phyloP scores from a whole-genome alignment of 2,329 filamentous ascomycete genomes.

The Diaporthe amygdali region DNA sequence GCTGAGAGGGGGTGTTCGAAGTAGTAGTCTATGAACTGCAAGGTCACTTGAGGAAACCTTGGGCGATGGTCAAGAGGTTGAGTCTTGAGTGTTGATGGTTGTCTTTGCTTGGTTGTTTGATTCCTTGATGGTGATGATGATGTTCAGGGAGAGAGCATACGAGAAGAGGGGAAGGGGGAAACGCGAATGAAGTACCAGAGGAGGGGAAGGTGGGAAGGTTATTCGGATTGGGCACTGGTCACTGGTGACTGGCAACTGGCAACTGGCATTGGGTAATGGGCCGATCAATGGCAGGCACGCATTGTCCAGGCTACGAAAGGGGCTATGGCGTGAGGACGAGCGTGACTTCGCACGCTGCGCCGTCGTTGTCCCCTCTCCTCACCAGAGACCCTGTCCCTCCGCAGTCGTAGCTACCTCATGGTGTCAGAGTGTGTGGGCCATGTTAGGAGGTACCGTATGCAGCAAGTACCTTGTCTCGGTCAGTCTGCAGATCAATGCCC shows the following conservation, averaged over 20 bases:
- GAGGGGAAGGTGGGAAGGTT: slow-evolving; percentile 24
- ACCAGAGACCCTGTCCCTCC: neutral
- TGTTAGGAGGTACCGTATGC: neutral
- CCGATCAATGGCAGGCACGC: slow-evolving; percentile 18
- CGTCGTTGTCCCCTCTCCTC: neutral
- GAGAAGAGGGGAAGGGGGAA: slow-evolving; percentile 21
- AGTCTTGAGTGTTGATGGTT: neutral
- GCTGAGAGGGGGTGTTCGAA: neutral
- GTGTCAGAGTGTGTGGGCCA: neutral
- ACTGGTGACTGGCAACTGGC: neutral
- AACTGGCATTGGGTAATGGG: slow-evolving; percentile 5
- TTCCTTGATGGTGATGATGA: neutral
- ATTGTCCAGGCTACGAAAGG: slow-evolving; percentile 18
- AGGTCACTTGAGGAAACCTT: neutral
- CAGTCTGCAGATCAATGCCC: neutral
- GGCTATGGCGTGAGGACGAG: slow-evolving; percentile 23
- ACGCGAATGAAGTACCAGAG: slow-evolving; percentile 16
- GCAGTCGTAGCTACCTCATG: neutral
- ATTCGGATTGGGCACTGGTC: slow-evolving; percentile 4
- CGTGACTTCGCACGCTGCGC: slow-evolving; percentile 6
- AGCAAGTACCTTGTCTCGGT: neutral
- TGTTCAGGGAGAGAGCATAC: slow-evolving; percentile 1
- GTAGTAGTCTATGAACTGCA: neutral
- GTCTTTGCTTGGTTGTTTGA: neutral
- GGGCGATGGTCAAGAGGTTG: neutral